These are phyloP conservation scores for Neurospora tetrasperma DNA, from an alignment of 495 filamentous ascomycete species.

Conservation along the genomic window DNA sequence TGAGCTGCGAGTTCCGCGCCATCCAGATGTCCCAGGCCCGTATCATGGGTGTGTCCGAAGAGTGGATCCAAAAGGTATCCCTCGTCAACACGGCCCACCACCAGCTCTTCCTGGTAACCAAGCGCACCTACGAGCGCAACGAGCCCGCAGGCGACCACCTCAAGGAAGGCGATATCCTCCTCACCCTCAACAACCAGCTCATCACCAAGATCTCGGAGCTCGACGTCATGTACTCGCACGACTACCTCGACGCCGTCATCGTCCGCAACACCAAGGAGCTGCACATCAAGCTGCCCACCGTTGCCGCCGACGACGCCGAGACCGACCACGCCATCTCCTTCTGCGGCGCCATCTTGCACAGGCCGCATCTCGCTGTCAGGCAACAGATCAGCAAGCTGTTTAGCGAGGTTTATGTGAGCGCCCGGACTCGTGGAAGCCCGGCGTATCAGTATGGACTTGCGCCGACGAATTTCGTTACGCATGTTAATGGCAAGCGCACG, in stretches of 20 bases:
- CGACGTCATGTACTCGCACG: slow-evolving; percentile 91
- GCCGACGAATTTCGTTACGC: slow-evolving; percentile 94
- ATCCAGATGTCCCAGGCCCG: slow-evolving; percentile 97
- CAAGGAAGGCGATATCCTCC: slow-evolving; percentile 84
- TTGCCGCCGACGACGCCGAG: slow-evolving; percentile 81
- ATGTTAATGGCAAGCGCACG: slow-evolving; percentile 81
- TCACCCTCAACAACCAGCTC: slow-evolving; percentile 81
- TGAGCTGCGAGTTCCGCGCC: slow-evolving; percentile 88
- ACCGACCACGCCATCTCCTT: slow-evolving; percentile 86
- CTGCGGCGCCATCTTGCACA: slow-evolving; percentile 88
- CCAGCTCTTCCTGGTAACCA: slow-evolving; percentile 97
- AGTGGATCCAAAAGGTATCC: slow-evolving; percentile 87
- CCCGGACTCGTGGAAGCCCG: slow-evolving; percentile 71
- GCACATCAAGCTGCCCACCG: slow-evolving; percentile 68
- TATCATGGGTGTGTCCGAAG: slow-evolving; percentile 93
- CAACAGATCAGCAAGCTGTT: slow-evolving; percentile 97
- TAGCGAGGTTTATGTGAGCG: slow-evolving; percentile 92
- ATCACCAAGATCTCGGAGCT: slow-evolving; percentile 89
- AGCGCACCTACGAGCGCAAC: slow-evolving; percentile 55
- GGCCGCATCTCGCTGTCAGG: slow-evolving; percentile 88
- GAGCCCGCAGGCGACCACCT: slow-evolving; percentile 54
- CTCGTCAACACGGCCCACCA: slow-evolving; percentile 79
- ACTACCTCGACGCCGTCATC: slow-evolving; percentile 71
- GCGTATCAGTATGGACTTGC: slow-evolving; percentile 88
- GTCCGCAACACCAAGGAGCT: slow-evolving; percentile 80